Evolutionary conservation across 495 filamentous ascomycete species (phyloP).

Genomic region (Penicillium cinerascens): DNA sequence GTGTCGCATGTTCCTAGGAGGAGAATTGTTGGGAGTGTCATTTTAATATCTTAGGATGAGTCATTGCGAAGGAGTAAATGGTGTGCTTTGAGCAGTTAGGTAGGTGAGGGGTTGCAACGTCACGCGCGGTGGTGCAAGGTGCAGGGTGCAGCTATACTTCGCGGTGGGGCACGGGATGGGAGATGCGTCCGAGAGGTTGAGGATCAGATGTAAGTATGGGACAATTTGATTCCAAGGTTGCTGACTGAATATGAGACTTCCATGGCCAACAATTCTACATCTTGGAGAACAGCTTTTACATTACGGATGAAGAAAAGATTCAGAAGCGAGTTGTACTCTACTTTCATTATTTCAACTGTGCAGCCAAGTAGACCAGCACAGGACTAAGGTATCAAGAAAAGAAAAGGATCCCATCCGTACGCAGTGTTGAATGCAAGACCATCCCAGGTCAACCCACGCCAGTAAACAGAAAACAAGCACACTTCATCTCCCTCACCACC

Average conservation of each 20-base stretch:
- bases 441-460: constrained; percentile 39
- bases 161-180: too few species aligned
- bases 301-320: not conserved
- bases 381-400: constrained; percentile 27
- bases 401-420: constrained; percentile 33
- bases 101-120: not conserved
- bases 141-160: too few species aligned
- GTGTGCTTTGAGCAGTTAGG: too few species aligned
- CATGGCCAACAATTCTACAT: not conserved
- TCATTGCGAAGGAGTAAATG: too few species aligned
- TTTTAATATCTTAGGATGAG: not conserved
- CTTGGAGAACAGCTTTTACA: not conserved
- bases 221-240: not conserved
- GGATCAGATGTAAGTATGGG: not conserved
- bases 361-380: not conserved
- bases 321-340: not conserved
- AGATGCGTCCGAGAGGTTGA: not conserved
- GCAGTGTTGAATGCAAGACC: constrained; percentile 51
- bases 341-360: not conserved
- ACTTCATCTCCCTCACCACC: constrained; percentile 31
- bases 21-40: constrained; percentile 35
- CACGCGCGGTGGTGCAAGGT: too few species aligned
- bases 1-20: constrained; percentile 68
- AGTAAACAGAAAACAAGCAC: constrained; percentile 32
- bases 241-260: not conserved